A percentile compares a stretch with the other conserved stretches of the same genome.
Conservation (phyloP, 441 rosid species). For the Rhodomyrtus psidioides region DNA sequence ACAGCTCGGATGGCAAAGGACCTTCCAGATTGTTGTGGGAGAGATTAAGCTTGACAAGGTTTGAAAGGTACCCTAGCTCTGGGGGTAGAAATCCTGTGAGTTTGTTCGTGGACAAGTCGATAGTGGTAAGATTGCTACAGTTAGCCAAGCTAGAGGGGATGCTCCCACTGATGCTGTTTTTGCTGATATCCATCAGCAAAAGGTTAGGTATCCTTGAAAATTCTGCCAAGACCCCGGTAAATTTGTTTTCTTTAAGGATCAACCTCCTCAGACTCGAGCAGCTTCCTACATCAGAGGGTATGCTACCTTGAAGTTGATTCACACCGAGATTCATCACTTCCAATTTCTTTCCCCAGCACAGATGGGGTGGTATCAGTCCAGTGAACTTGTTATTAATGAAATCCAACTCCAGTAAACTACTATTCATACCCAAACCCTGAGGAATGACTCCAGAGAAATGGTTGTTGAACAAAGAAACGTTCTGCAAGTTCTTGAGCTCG, state of each 20-base stretch:
- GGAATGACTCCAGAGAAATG: constrained; percentile 55
- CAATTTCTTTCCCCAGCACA: constrained; percentile 52
- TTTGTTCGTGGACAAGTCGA: constrained; percentile 53
- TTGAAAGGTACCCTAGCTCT: constrained; percentile 44
- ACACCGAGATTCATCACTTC: constrained; percentile 35
- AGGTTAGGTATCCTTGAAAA: constrained; percentile 38
- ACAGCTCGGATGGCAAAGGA: constrained; percentile 52
- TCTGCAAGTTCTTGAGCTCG: constrained; percentile 43
- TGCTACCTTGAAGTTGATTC: constrained; percentile 55
- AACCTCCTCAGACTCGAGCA: constrained; percentile 58
- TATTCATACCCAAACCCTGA: constrained; percentile 49
- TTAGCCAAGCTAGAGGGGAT: constrained; percentile 56
- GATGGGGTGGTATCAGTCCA: constrained; percentile 53
- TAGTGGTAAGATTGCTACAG: constrained; percentile 30
- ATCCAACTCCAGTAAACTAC: constrained; percentile 54
- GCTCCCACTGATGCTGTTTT: constrained; percentile 43
- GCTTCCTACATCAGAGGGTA: constrained; percentile 44
- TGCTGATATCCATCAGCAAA: constrained; percentile 31
- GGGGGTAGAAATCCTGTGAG: constrained; percentile 48
- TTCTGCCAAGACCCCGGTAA: constrained; percentile 47
- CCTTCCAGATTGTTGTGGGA: constrained; percentile 57
- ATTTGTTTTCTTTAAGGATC: constrained; percentile 38
- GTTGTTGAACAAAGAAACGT: constrained; percentile 41
- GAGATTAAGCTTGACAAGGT: constrained; percentile 36
- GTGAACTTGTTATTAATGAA: constrained; percentile 46